These are phyloP conservation scores for Coemansia sp. DNA, from an alignment of 192 early-diverging fungal genomes.

Conservation along the genomic window DNA sequence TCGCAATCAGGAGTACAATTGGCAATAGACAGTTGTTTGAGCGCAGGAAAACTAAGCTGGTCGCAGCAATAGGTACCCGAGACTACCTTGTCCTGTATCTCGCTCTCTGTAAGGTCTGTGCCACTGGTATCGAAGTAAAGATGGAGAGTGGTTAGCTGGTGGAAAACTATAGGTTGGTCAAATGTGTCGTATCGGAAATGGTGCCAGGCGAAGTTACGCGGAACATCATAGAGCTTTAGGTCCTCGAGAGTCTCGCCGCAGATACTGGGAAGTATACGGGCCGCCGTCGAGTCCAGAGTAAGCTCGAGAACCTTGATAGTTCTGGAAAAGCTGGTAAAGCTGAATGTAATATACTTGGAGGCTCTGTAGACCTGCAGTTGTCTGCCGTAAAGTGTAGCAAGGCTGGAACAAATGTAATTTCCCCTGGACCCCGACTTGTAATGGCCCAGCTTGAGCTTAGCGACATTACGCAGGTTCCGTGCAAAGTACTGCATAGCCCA, in stretches of 20 bases:
- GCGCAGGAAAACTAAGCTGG: neutral
- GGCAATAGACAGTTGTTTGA: neutral
- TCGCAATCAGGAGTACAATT: constrained; percentile 6
- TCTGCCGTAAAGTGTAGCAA: too few species aligned
- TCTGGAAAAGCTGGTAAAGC: neutral
- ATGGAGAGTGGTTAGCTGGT: neutral
- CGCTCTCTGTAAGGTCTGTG: neutral
- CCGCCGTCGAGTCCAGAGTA: neutral
- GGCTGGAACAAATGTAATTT: too few species aligned
- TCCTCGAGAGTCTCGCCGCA: neutral
- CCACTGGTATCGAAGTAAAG: too few species aligned
- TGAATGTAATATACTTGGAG: too few species aligned
- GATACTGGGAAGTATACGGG: neutral
- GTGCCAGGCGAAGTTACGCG: constrained; percentile 1
- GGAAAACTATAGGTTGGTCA: neutral
- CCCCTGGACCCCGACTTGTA: too few species aligned
- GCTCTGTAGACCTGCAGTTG: too few species aligned
- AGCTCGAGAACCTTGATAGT: neutral
- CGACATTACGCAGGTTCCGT: too few species aligned
- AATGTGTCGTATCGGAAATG: neutral
- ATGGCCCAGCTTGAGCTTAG: too few species aligned
- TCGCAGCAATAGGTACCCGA: neutral
- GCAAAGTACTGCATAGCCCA: too few species aligned
- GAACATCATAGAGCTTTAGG: neutral
- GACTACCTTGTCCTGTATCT: neutral